Evolutionary conservation across 2,329 filamentous ascomycete genomes (phyloP).

Genomic region (Aspergillus pseudoglaucus): DNA sequence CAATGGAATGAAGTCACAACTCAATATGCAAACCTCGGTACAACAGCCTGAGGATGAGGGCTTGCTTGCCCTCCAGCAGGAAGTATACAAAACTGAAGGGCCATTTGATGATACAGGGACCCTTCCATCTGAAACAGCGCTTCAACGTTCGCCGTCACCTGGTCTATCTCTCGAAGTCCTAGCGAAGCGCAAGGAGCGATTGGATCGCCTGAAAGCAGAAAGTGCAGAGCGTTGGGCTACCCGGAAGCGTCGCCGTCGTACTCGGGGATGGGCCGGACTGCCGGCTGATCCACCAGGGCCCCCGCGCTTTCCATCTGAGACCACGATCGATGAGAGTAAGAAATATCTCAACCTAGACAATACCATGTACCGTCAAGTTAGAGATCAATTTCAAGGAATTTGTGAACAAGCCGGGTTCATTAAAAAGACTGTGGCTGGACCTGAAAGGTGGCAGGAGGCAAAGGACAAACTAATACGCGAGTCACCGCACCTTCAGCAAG

Average conservation of each 20-base stretch:
- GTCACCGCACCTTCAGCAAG: slow-evolving; percentile 55
- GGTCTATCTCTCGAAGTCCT: slow-evolving; percentile 43
- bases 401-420: slow-evolving; percentile 61
- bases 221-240: slow-evolving; percentile 57
- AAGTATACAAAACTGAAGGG: slow-evolving; percentile 29
- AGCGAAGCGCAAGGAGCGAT: slow-evolving; percentile 49
- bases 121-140: slow-evolving; percentile 15
- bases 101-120: slow-evolving; percentile 23
- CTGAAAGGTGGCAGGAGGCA: slow-evolving; percentile 64
- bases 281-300: slow-evolving; percentile 62
- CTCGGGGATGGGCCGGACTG: slow-evolving; percentile 60
- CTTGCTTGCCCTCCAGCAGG: slow-evolving; percentile 33
- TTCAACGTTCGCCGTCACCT: slow-evolving; percentile 17
- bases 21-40: slow-evolving; percentile 17
- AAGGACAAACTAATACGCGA: slow-evolving; percentile 63
- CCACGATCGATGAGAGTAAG: slow-evolving; percentile 72
- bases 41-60: slow-evolving; percentile 30
- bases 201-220: slow-evolving; percentile 51
- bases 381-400: slow-evolving; percentile 62
- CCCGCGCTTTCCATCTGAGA: slow-evolving; percentile 74
- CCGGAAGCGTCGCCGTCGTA: slow-evolving; percentile 62
- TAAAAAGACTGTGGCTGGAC: slow-evolving; percentile 70
- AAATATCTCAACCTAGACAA: slow-evolving; percentile 60
- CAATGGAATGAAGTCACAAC: slow-evolving; percentile 50
- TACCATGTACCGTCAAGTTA: slow-evolving; percentile 56